Base-by-base conservation (phyloP, 1,139 yeast species). In the Pichia inconspicua region DNA sequence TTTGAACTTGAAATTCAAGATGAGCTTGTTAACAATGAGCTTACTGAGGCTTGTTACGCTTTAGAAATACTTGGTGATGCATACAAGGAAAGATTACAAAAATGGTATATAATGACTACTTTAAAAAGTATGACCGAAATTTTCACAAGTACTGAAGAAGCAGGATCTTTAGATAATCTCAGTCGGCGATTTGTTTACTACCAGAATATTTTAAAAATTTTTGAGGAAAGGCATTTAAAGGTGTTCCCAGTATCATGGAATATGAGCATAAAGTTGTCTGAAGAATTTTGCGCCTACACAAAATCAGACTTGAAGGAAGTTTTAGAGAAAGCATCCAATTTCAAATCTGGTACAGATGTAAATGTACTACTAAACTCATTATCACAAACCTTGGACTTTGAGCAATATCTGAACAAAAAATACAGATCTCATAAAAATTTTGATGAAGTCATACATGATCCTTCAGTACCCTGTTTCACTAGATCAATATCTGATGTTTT, bases 161-260 rank as follows among this genome's bases (percentile, higher is more conserved):
- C 98, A 0, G 97, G 97, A 0, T 84, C 95, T 1, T 68, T 92
- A 53, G 98, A 92, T 53, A 92, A 92, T 64, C 68, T 92, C 43
- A 75, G 80, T 19, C 71, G 97, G 56, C 72, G 98, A 45, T 92
- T 80, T 62, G 76, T 90, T 32, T 92, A 85, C 64, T 84, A 88
- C 65, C 82, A 84, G 56, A 80, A 85, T 55, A 75, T 87, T 1
- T 67, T 90, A 49, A 42, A 50, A 9, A 75, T 78, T 48, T 79
- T 84, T 53, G 81, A 78, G 47, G 66, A 76, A 1, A 74, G 73
- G 38, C 79, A 74, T 54, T 62, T 72, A 3, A 60, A 66, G 11
- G 72, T 74, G 38, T 94, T 94, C 63, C 92, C 95, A 0, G 62
- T 71, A 4, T 68, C 68, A 1, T 92, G 97, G 97, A 72, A 75